Percentiles rank a stretch among this genome's conserved stretches.
These are phyloP conservation scores for Dalechampia spathulata DNA, from an alignment of 441 rosid genomes.

Conservation along the genomic window DNA sequence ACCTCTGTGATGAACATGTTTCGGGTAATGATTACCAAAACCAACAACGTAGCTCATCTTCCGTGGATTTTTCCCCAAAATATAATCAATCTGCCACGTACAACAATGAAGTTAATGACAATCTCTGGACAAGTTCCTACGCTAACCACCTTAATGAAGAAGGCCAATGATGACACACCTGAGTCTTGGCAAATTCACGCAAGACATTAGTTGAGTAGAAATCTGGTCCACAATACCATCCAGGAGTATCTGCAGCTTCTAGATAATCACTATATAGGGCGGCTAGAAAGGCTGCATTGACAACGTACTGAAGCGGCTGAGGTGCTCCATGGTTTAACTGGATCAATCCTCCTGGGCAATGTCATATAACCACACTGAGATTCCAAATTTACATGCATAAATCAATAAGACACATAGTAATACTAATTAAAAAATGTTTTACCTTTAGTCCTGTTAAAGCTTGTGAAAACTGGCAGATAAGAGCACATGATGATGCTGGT, in stretches of 20 bases:
- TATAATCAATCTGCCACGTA: constrained; percentile 64
- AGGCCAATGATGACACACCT: constrained; percentile 32
- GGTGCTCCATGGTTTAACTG: constrained; percentile 80
- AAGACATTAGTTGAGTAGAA: constrained; percentile 59
- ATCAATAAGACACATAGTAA: not conserved
- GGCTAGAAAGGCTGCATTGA: constrained; percentile 81
- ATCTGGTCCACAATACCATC: constrained; percentile 86
- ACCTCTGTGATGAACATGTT: constrained; percentile 79
- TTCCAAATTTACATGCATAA: not conserved
- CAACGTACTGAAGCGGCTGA: constrained; percentile 83
- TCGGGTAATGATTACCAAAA: constrained; percentile 71
- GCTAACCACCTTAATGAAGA: not conserved
- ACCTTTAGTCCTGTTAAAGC: constrained; percentile 73
- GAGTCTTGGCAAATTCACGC: constrained; percentile 68
- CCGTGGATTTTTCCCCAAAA: constrained; percentile 86
- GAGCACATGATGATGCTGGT: constrained; percentile 80
- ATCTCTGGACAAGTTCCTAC: not conserved
- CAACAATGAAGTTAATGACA: constrained; percentile 6
- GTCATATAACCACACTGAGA: constrained; percentile 10
- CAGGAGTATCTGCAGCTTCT: constrained; percentile 89
- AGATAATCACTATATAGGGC: constrained; percentile 69
- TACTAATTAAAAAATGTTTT: constrained; percentile 12
- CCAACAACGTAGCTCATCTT: constrained; percentile 92
- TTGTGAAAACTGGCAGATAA: constrained; percentile 59
- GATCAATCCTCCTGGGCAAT: constrained; percentile 59